Conservation (phyloP, 768 basidiomycete genomes). For the Obba rivulosa region DNA sequence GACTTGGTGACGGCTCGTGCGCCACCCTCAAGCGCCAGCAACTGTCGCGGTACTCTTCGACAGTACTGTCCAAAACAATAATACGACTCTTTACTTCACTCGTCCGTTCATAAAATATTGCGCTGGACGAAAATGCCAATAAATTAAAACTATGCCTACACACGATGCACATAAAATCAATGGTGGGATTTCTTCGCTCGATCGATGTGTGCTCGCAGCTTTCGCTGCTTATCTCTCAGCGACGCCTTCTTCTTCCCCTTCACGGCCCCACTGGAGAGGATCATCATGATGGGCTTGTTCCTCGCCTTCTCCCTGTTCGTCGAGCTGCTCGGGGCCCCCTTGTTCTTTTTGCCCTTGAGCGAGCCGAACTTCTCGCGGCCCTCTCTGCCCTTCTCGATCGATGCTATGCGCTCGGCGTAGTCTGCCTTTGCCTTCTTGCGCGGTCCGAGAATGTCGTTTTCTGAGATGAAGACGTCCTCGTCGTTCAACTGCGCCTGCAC, state of each 20-base stretch:
- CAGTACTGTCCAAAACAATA: too few species aligned
- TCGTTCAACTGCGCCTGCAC: constrained; percentile 39
- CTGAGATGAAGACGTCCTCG: constrained; percentile 69
- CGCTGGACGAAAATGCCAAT: too few species aligned
- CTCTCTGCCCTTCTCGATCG: constrained; percentile 88
- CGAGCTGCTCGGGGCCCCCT: constrained; percentile 73
- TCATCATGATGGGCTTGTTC: constrained; percentile 97
- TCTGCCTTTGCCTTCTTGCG: constrained; percentile 90
- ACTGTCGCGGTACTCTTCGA: too few species aligned
- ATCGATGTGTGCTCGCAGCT: constrained; percentile 70
- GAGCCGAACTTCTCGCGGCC: constrained; percentile 92
- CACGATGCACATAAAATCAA: not conserved
- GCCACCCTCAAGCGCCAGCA: too few species aligned
- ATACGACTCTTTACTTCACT: too few species aligned
- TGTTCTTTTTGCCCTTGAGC: constrained; percentile 87
- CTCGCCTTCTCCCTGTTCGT: constrained; percentile 90
- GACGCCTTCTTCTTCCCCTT: constrained; percentile 79
- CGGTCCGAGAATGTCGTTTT: constrained; percentile 88
- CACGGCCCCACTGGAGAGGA: constrained; percentile 71
- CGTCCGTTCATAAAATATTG: too few species aligned
- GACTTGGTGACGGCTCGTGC: too few species aligned
- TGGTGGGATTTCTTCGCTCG: constrained; percentile 48
- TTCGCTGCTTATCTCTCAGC: constrained; percentile 75
- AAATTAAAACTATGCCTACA: too few species aligned
- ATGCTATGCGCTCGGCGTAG: constrained; percentile 91